Evolutionary conservation across 208 protist species (phyloP).

Genomic region (Polymyxa betae): DNA sequence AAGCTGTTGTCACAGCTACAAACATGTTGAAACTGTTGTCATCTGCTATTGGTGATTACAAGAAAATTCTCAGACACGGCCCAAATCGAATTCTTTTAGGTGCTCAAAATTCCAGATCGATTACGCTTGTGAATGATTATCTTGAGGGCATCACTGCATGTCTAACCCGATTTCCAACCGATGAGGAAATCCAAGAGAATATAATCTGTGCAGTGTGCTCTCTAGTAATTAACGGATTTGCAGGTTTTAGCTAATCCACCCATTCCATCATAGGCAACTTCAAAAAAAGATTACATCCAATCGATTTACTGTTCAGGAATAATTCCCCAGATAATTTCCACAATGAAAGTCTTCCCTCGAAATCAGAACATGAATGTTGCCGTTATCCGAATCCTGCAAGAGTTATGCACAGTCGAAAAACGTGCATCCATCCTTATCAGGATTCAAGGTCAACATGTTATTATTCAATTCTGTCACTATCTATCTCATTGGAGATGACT

Average conservation of each 20-base stretch:
- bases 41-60: conserved; percentile 5
- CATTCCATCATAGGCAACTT: neutral
- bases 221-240: neutral
- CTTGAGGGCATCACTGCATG: neutral
- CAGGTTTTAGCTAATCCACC: neutral
- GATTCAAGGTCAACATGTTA: neutral
- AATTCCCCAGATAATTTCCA: neutral
- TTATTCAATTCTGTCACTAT: neutral
- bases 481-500: neutral
- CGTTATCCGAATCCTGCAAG: neutral
- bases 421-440: neutral
- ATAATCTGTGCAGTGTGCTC: neutral
- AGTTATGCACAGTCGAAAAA: neutral
- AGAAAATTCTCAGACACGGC: too few species aligned
- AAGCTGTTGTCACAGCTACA: conserved; percentile 4
- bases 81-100: neutral
- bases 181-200: neutral
- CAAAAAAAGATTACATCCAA: conserved; percentile 2
- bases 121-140: neutral
- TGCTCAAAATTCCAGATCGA: neutral
- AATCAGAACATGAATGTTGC: neutral
- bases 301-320: neutral
- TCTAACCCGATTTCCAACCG: neutral
- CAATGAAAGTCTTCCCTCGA: neutral
- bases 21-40: neutral